phyloP scores from a whole-genome alignment of 306 rosid species.

The Sicyos baderoa region DNA sequence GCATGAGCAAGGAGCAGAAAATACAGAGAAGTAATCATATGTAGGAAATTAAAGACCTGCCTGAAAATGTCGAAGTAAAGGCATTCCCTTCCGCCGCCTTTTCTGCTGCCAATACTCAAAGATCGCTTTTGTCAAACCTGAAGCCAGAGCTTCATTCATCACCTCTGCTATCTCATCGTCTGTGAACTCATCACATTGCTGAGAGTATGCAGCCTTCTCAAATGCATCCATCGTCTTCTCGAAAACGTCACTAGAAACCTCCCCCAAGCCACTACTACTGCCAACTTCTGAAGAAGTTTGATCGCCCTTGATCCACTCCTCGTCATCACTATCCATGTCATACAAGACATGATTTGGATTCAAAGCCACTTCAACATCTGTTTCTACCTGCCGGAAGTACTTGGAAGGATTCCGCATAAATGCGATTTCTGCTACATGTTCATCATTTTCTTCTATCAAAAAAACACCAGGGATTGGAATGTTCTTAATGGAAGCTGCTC shows the following conservation, averaged over 20 bases:
- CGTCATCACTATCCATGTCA: constrained; percentile 99
- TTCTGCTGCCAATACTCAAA: constrained; percentile 67
- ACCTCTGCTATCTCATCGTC: constrained; percentile 68
- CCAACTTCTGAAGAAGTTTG: constrained; percentile 36
- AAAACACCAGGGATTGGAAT: constrained; percentile 96
- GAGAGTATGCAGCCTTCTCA: constrained; percentile 83
- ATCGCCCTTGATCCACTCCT: constrained; percentile 47
- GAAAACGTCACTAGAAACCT: constrained; percentile 46
- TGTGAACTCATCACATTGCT: constrained; percentile 50
- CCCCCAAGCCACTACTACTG: constrained; percentile 29
- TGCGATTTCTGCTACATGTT: constrained; percentile 39
- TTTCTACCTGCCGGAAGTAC: constrained; percentile 63
- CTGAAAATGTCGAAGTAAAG: constrained; percentile 89
- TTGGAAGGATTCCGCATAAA: constrained; percentile 54
- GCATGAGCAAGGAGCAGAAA: neutral
- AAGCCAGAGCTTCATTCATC: constrained; percentile 38
- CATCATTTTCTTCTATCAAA: constrained; percentile 61
- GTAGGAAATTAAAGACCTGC: constrained; percentile 28
- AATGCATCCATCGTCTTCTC: constrained; percentile 75
- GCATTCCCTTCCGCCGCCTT: constrained; percentile 73
- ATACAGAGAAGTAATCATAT: neutral
- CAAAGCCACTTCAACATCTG: constrained; percentile 91
- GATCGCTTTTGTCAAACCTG: constrained; percentile 38
- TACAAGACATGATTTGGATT: constrained; percentile 58
- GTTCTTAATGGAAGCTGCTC: constrained; percentile 78